phyloP scores from a whole-genome alignment of 495 filamentous ascomycete genomes.

The Physcia stellaris region DNA sequence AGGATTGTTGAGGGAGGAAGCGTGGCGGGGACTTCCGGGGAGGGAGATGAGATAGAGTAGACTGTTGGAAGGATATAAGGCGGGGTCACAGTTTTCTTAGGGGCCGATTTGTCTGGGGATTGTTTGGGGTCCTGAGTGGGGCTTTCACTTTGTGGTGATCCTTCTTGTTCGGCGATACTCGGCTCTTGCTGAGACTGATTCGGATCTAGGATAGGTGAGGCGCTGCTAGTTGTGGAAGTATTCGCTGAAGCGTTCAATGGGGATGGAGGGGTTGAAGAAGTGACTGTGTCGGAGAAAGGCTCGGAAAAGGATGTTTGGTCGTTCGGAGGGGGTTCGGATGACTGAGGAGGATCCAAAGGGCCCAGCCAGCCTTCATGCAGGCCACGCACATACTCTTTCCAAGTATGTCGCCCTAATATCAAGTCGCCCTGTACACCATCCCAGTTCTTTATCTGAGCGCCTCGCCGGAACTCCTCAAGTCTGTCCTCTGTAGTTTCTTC shows the following conservation, averaged over 20 bases:
- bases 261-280: background rate
- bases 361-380: slow-evolving; percentile 95
- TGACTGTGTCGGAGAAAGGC: background rate
- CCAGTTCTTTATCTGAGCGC: slow-evolving; percentile 51
- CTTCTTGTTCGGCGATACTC: slow-evolving; percentile 5
- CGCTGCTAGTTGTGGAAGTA: background rate
- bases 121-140: no score
- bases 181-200: background rate
- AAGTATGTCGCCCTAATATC: slow-evolving; percentile 80
- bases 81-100: slow-evolving; percentile 38
- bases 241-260: no score
- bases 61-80: slow-evolving; percentile 52
- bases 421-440: slow-evolving; percentile 68
- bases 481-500: slow-evolving; percentile 35
- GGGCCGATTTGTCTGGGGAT: slow-evolving; percentile 11
- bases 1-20: slow-evolving; percentile 57
- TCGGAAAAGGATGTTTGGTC: background rate
- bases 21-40: slow-evolving; percentile 44
- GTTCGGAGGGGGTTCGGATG: slow-evolving; percentile 3
- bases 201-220: background rate
- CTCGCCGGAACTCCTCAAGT: slow-evolving; percentile 40
- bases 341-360: slow-evolving; percentile 50
- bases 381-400: slow-evolving; percentile 94
- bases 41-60: slow-evolving; percentile 49
- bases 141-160: slow-evolving; percentile 21